Evolutionary conservation across 257 asterid genomes (phyloP).

Genomic region (Catharanthus roseus): DNA sequence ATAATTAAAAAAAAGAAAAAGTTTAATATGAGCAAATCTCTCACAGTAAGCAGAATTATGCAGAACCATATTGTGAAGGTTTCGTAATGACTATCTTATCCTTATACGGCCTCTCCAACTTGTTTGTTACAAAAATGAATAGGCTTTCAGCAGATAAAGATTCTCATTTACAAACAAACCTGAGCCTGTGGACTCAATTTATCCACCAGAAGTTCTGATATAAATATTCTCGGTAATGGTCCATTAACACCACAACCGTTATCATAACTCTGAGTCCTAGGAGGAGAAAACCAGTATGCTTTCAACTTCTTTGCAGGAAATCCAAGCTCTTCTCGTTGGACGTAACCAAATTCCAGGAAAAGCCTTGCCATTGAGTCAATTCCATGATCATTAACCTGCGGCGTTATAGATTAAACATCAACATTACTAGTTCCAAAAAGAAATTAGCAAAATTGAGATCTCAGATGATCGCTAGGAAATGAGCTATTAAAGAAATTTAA

Average conservation of each 20-base stretch:
- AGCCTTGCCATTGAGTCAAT: slow-evolving; percentile 74
- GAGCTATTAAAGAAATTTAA: neutral
- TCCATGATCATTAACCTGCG: slow-evolving; percentile 76
- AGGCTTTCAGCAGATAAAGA: neutral
- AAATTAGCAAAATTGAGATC: neutral
- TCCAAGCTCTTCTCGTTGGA: slow-evolving; percentile 72
- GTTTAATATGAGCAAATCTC: neutral
- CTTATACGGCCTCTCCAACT: too few relatives aligned
- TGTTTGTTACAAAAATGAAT: neutral
- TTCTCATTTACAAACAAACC: slow-evolving; percentile 34
- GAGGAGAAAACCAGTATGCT: slow-evolving; percentile 94
- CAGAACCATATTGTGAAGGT: neutral
- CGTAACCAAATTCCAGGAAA: slow-evolving; percentile 80
- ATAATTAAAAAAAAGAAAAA: neutral
- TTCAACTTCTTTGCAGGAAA: slow-evolving; percentile 93
- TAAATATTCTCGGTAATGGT: slow-evolving; percentile 89
- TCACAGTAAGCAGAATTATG: neutral
- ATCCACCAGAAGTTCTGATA: slow-evolving; percentile 93
- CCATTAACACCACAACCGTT: slow-evolving; percentile 57
- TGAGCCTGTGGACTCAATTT: slow-evolving; percentile 76
- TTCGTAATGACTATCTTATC: neutral
- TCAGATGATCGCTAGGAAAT: too few relatives aligned
- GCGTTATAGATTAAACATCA: slow-evolving; percentile 1
- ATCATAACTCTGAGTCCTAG: slow-evolving; percentile 23
- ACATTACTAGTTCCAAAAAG: neutral